Conservation (phyloP, 495 filamentous ascomycete species). For the Darksidea phi region DNA sequence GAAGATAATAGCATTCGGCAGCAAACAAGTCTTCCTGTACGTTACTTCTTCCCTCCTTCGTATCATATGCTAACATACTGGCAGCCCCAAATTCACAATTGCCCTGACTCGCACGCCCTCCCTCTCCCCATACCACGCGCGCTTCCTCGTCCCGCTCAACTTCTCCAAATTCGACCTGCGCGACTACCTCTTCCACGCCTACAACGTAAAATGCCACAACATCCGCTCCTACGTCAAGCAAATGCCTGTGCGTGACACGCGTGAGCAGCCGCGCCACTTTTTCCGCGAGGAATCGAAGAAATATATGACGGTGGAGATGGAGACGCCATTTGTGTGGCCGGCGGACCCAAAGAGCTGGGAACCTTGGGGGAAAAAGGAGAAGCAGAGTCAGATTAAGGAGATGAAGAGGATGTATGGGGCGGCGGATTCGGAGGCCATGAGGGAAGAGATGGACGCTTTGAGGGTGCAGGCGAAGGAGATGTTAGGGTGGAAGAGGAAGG, state of each 20-base stretch:
- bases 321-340: slow-evolving; percentile 81
- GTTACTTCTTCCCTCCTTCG: slow-evolving; percentile 1
- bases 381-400: slow-evolving; percentile 29
- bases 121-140: slow-evolving; percentile 72
- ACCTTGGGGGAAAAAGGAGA: slow-evolving; percentile 50
- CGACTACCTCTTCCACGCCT: slow-evolving; percentile 79
- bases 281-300: slow-evolving; percentile 67
- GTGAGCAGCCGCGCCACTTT: slow-evolving; percentile 44
- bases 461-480: slow-evolving; percentile 60
- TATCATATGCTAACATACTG: slow-evolving; percentile 9
- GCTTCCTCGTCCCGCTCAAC: slow-evolving; percentile 79
- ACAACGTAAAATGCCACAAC: slow-evolving; percentile 63
- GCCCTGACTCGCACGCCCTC: slow-evolving; percentile 69
- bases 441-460: slow-evolving; percentile 44
- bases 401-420: slow-evolving; percentile 33
- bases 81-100: slow-evolving; percentile 74
- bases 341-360: slow-evolving; percentile 57
- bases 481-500: slow-evolving; percentile 46
- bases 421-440: slow-evolving; percentile 37
- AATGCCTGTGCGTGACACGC: slow-evolving; percentile 55
- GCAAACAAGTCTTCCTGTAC: slow-evolving; percentile 45
- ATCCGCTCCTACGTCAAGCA: slow-evolving; percentile 80
- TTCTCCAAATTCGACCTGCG: slow-evolving; percentile 90
- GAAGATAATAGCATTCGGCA: slow-evolving; percentile 31
- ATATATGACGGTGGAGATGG: slow-evolving; percentile 88